These are phyloP conservation scores for Thraustochytrium striatum DNA, from an alignment of 352 stramenopile species.

Conservation along the genomic window DNA sequence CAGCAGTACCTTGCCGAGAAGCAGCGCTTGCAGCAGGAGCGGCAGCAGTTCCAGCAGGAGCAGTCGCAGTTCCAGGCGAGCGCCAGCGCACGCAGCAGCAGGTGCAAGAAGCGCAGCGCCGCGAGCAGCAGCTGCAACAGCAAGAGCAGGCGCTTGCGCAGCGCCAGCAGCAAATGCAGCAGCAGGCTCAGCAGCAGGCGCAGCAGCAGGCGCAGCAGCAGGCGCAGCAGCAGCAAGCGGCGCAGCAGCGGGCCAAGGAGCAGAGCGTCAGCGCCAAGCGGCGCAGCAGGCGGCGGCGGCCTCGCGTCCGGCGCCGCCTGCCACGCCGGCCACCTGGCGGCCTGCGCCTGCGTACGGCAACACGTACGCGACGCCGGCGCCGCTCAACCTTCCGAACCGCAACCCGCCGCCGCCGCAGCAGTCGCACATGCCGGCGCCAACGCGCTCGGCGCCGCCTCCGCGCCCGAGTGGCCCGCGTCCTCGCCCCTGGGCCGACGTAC, in stretches of 20 bases:
- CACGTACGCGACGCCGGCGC: conserved; percentile 36
- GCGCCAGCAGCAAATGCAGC: conserved; percentile 18
- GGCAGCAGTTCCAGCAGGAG: conserved; percentile 1
- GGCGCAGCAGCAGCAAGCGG: background rate
- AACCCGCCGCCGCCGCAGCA: background rate
- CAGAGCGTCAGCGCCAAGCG: background rate
- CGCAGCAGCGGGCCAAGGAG: background rate
- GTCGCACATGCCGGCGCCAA: background rate
- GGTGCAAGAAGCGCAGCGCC: conserved; percentile 11
- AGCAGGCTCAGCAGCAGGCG: background rate
- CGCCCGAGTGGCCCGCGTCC: background rate
- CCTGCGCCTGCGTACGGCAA: conserved; percentile 26
- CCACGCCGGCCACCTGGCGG: conserved; percentile 32
- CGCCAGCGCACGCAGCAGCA: background rate
- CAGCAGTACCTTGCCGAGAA: conserved; percentile 28
- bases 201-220: conserved; percentile 11
- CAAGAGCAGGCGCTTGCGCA: background rate
- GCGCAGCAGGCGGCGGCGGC: conserved; percentile 3
- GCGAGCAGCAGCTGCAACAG: conserved; percentile 19
- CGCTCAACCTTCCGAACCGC: conserved; percentile 27
- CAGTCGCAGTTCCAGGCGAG: conserved; percentile 21
- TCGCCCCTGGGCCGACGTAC: background rate
- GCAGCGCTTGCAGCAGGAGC: background rate
- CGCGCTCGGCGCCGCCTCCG: background rate
- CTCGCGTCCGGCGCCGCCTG: conserved; percentile 7